A percentile compares a stretch with the other conserved stretches of the same genome.
Conservation (phyloP, 805 yeast genomes). For the Cephaloascus albidus region DNA sequence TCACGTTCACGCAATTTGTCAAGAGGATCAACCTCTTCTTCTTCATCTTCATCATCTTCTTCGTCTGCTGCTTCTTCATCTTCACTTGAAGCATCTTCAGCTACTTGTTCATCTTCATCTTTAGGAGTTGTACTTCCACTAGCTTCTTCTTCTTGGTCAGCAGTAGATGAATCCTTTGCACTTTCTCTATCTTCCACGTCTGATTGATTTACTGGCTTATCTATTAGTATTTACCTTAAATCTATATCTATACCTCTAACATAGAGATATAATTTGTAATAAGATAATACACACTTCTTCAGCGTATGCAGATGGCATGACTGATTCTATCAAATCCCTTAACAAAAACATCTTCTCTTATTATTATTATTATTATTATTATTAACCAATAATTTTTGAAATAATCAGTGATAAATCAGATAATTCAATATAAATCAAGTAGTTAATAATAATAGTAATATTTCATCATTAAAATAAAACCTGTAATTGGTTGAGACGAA, state of each 20-base stretch:
- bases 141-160: neutral
- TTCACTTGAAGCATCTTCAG: slow-evolving; percentile 7
- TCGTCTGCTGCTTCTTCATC: slow-evolving; percentile 5
- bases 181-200: neutral
- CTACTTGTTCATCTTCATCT: slow-evolving; percentile 29
- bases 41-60: slow-evolving; percentile 3
- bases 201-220: neutral
- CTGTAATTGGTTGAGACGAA: slow-evolving; percentile 15
- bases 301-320: slow-evolving; percentile 80
- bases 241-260: no score
- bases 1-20: slow-evolving; percentile 6
- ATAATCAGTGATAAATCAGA: neutral
- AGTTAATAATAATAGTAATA: no score
- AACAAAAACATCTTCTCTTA: slow-evolving; percentile 34
- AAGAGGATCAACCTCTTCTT: slow-evolving; percentile 9
- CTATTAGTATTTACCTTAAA: slow-evolving; percentile 2
- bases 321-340: slow-evolving; percentile 70
- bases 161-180: neutral
- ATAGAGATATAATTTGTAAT: no score
- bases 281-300: slow-evolving; percentile 37
- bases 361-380: neutral
- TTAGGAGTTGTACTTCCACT: slow-evolving; percentile 1
- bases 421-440: no score
- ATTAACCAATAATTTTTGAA: neutral
- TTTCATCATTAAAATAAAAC: no score